Evolutionary conservation across 2,329 filamentous ascomycete species (phyloP).

Genomic region (Fusarium avenaceum): DNA sequence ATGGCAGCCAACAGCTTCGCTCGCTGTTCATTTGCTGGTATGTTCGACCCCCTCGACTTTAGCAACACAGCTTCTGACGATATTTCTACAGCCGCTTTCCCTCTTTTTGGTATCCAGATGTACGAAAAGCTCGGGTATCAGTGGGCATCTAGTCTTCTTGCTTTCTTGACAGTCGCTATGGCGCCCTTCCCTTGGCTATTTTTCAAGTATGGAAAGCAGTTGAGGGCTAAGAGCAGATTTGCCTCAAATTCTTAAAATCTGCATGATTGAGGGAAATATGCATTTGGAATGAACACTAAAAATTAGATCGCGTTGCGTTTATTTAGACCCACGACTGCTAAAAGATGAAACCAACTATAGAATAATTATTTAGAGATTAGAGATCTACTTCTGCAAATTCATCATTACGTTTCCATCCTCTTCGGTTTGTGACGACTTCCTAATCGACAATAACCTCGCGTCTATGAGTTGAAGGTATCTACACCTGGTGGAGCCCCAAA

Average conservation of each 20-base stretch:
- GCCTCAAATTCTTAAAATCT: constrained; percentile 1
- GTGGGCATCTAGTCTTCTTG: constrained; percentile 39
- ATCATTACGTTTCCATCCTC: too few species aligned
- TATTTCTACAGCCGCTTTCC: constrained; percentile 18
- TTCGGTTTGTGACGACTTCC: too few species aligned
- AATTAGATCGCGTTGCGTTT: fast-evolving
- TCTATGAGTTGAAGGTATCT: constrained; percentile 10
- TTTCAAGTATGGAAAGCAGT: constrained; percentile 38
- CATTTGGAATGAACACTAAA: neutral
- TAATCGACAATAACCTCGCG: fast-evolving
- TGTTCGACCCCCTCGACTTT: fast-evolving
- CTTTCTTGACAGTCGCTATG: constrained; percentile 38
- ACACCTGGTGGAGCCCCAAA: constrained; percentile 8
- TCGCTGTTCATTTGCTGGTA: constrained; percentile 39
- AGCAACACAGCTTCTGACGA: neutral
- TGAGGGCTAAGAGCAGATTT: constrained; percentile 39
- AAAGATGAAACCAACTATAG: neutral
- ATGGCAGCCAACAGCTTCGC: constrained; percentile 43
- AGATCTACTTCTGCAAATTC: neutral
- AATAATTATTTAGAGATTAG: neutral
- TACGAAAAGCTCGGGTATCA: constrained; percentile 39
- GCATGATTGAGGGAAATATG: neutral
- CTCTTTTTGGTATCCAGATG: constrained; percentile 36
- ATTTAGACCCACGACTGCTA: fast-evolving
- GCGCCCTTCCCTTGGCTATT: constrained; percentile 41